These are phyloP conservation scores for Coemansia guatemalensis DNA, from an alignment of 192 early-diverging fungal genomes.

Conservation along the genomic window DNA sequence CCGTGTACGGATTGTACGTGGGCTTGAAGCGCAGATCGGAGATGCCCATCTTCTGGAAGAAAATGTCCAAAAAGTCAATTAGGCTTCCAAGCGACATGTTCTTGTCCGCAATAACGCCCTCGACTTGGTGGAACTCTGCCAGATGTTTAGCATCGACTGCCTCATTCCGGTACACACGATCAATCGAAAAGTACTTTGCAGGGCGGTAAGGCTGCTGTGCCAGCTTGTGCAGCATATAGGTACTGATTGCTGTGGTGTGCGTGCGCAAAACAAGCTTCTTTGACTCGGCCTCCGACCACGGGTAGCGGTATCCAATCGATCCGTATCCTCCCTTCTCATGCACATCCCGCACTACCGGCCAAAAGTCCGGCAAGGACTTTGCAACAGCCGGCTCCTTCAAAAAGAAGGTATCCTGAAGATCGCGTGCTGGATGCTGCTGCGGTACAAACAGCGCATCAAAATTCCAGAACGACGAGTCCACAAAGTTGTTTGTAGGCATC, in stretches of 20 bases:
- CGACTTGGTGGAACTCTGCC: conserved; percentile 99
- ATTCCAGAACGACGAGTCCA: conserved; percentile 99
- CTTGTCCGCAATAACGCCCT: conserved; percentile 96
- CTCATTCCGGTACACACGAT: conserved; percentile 99
- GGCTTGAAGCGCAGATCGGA: conserved; percentile 97
- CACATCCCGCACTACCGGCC: conserved; percentile 87
- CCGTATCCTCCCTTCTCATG: conserved; percentile 95
- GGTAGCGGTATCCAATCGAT: conserved; percentile 91
- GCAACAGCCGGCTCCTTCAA: conserved; percentile 61
- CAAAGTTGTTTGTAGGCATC: conserved; percentile 98
- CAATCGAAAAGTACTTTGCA: conserved; percentile 99
- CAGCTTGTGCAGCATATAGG: conserved; percentile 90
- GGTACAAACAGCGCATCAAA: conserved; percentile 99
- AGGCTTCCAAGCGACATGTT: conserved; percentile 93
- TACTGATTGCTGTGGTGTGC: conserved; percentile 93
- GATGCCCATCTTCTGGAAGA: conserved; percentile 97
- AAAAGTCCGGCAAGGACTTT: conserved; percentile 83
- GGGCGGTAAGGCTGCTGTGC: conserved; percentile 87
- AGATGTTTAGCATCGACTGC: conserved; percentile 96
- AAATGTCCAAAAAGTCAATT: conserved; percentile 94
- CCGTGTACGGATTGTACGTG: conserved; percentile 99
- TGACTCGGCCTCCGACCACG: conserved; percentile 91
- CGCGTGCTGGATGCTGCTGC: conserved; percentile 94
- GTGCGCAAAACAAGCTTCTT: conserved; percentile 92
- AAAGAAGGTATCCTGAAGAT: conserved; percentile 85